phyloP scores from a whole-genome alignment of 306 rosid genomes.

The Lathyrus aphaca region DNA sequence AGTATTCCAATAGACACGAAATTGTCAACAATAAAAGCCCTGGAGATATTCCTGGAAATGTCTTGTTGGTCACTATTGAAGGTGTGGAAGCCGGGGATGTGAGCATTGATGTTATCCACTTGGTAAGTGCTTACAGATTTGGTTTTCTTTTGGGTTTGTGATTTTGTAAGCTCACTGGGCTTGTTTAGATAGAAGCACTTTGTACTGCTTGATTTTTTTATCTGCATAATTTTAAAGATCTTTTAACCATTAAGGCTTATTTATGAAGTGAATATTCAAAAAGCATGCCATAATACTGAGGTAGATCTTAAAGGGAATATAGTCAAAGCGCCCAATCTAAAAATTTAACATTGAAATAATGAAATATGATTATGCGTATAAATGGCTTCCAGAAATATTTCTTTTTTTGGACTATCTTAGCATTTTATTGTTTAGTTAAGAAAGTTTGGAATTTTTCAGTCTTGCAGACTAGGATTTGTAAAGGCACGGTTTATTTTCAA shows the following conservation, averaged over 20 bases:
- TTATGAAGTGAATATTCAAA: conserved; percentile 5
- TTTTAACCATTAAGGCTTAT: not conserved
- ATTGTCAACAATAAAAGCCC: conserved; percentile 95
- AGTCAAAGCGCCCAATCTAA: conserved; percentile 11
- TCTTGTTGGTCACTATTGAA: conserved; percentile 85
- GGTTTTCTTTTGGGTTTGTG: conserved; percentile 1
- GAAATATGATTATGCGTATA: not conserved
- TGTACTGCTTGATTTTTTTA: not conserved
- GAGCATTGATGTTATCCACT: conserved; percentile 90
- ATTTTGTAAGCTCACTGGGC: conserved; percentile 17
- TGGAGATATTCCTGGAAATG: conserved; percentile 93
- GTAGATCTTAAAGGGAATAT: conserved; percentile 23
- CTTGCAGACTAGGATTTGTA: not conserved
- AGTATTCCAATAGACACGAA: conserved; percentile 90
- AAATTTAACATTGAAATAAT: conserved; percentile 16
- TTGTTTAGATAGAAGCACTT: conserved; percentile 12
- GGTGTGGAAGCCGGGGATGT: conserved; percentile 96
- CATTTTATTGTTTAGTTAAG: not conserved
- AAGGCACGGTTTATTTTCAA: conserved; percentile 4
- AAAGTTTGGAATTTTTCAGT: not conserved
- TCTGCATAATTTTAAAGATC: not conserved
- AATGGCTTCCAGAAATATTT: conserved; percentile 8
- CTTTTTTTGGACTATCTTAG: not conserved
- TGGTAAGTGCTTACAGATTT: conserved; percentile 57
- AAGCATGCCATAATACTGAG: not conserved